Evolutionary conservation across 441 rosid species (phyloP), one percentile per base, ranked within the genome.

Genomic region (Erodium trifolium): DNA sequence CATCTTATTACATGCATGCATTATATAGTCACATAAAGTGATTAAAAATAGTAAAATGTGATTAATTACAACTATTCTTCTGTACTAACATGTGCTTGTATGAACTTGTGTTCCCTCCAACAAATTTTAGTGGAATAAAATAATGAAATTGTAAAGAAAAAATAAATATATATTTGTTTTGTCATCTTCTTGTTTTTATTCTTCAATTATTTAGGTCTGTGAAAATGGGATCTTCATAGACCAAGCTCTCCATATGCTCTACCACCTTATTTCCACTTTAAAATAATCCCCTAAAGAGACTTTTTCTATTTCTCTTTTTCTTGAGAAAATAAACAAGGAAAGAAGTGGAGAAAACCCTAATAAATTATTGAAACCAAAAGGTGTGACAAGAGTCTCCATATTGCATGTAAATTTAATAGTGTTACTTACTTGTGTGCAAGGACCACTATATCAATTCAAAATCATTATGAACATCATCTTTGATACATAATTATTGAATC

Each of bases 161-260:
- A 11, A 65, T 66, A 13, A 12, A 49, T 47, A 49, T 35, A 12
- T 27, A 63, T 59, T 73, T 39, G 8, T 70, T 77, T 86, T 81
- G 87, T 82, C 87, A 75, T 78, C 53, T 79, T 80, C 78, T 83
- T 80, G 84, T 49, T 80, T 85, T 74, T 82, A 67, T 82, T 78
- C 82, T 67, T 78, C 81, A 79, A 80, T 79, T 79, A 73, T 81
- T 75, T 77, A 57, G 75, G 49, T 82, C 5, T 80, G 76, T 71
- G 76, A 23, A 82, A 80, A 73, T 70, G 81, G 82, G 83, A 79
- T 76, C 74, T 77, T 74, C 76, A 63, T 67, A 74, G 66, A 77
- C 82, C 79, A 47, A 72, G 57, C 72, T 66, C 71, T 76, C 74
- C 71, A 71, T 73, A 67, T 77, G 76, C 77, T 75, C 67, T 19